A percentile compares a stretch with the other conserved stretches of the same genome.
phyloP scores from a whole-genome alignment of 345 rosid genomes.

The Linum usitatissimum region DNA sequence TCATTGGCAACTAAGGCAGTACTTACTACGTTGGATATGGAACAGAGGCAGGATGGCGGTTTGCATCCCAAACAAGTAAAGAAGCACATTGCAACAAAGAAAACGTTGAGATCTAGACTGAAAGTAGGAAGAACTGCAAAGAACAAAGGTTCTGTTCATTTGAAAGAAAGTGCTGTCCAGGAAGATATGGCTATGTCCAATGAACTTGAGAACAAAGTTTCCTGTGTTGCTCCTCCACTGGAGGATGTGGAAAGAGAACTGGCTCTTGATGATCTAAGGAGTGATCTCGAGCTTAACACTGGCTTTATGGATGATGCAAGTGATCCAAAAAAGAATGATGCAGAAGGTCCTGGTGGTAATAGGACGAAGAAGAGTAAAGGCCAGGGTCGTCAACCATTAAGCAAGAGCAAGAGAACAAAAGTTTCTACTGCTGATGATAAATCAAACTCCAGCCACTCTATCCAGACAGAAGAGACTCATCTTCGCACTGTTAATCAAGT shows the following conservation, averaged over 20 bases:
- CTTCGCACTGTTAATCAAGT: conserved; percentile 8
- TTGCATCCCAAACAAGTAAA: conserved; percentile 20
- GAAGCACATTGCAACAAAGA: conserved; percentile 41
- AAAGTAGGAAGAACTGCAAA: conserved; percentile 30
- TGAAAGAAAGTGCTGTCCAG: conserved; percentile 25
- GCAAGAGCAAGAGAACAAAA: conserved; percentile 21
- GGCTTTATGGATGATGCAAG: conserved; percentile 38
- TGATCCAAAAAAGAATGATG: conserved; percentile 21
- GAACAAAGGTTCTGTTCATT: conserved; percentile 51
- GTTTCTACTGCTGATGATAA: conserved; percentile 9
- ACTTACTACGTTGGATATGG: background rate
- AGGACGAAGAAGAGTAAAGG: conserved; percentile 16
- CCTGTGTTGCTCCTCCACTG: conserved; percentile 19
- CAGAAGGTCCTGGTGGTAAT: conserved; percentile 7
- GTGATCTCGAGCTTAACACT: conserved; percentile 11
- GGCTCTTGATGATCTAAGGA: conserved; percentile 13
- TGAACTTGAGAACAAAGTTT: conserved; percentile 20
- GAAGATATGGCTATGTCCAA: conserved; percentile 19
- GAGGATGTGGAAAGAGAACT: conserved; percentile 16
- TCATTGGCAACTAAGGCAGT: conserved; percentile 8
- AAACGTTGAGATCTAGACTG: conserved; percentile 48
- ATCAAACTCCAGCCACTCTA: conserved; percentile 18
- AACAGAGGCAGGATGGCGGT: conserved; percentile 18
- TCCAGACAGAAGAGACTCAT: conserved; percentile 10
- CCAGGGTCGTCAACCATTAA: conserved; percentile 19